These are phyloP conservation scores for Mucor racemosus DNA, from an alignment of 371 early-diverging fungal genomes.

Conservation along the genomic window DNA sequence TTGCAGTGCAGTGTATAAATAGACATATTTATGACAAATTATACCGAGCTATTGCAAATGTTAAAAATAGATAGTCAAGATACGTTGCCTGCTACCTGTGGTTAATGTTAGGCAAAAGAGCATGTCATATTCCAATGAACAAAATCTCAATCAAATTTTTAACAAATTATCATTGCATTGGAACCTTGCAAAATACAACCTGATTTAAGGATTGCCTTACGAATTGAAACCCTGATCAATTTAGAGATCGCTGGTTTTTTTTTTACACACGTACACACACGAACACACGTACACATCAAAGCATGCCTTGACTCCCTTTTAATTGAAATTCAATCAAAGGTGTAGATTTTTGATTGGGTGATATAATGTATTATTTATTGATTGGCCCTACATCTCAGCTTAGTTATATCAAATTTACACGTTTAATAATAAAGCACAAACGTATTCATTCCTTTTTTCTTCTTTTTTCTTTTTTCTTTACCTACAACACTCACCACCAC, in stretches of 20 bases:
- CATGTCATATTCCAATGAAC: no score
- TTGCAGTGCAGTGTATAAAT: no score
- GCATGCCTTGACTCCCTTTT: background rate
- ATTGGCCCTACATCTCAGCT: constrained; percentile 18
- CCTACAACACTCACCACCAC: background rate
- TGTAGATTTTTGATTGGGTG: constrained; percentile 32
- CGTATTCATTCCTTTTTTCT: constrained; percentile 14
- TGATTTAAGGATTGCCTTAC: background rate
- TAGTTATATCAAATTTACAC: constrained; percentile 12
- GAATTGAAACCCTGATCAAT: no score
- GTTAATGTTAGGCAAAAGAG: no score
- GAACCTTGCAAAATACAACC: no score
- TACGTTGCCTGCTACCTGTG: no score
- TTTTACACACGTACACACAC: background rate
- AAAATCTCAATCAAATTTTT: no score
- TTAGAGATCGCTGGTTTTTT: background rate
- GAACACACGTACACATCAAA: background rate
- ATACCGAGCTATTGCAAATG: no score
- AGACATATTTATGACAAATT: no score
- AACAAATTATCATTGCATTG: no score
- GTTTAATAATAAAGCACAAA: background rate
- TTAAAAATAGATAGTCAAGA: no score
- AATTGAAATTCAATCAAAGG: constrained; percentile 18
- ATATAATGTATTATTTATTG: constrained; percentile 15
- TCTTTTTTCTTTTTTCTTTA: constrained; percentile 10